Conservation (phyloP, 2,329 filamentous ascomycete genomes). For the Fonsecaea nubica region DNA sequence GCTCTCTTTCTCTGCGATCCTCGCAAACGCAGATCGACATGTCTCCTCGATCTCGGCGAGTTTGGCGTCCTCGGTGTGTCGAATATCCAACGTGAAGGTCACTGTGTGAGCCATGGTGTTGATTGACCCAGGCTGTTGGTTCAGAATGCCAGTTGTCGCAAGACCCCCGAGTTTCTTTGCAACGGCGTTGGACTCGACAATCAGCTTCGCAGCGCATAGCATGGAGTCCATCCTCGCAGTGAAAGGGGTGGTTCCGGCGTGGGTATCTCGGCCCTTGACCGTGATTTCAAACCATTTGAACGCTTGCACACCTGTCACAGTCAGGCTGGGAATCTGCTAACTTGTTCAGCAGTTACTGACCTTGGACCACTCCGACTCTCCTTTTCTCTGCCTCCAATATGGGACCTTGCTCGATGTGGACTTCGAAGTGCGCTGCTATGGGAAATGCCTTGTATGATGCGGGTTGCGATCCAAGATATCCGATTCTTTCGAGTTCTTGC, state of each 20-base stretch:
- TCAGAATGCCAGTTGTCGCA: conserved; percentile 74
- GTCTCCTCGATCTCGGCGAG: conserved; percentile 38
- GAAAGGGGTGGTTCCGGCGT: conserved; percentile 78
- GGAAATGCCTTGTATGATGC: conserved; percentile 66
- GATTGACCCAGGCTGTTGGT: conserved; percentile 69
- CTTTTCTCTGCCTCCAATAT: conserved; percentile 71
- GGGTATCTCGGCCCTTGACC: conserved; percentile 70
- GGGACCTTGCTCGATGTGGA: conserved; percentile 86
- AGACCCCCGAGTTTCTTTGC: conserved; percentile 68
- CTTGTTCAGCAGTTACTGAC: not conserved
- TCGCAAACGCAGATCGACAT: conserved; percentile 35
- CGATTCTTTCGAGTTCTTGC: conserved; percentile 73
- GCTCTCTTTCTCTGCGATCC: conserved; percentile 39
- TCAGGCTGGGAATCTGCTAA: not conserved
- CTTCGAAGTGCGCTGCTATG: conserved; percentile 79
- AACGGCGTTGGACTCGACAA: conserved; percentile 69
- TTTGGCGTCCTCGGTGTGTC: conserved; percentile 35
- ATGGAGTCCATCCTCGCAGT: conserved; percentile 71
- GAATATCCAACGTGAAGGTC: conserved; percentile 39
- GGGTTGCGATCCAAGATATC: conserved; percentile 67
- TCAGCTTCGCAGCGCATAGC: conserved; percentile 71
- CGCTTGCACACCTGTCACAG: conserved; percentile 65
- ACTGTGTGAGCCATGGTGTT: conserved; percentile 60
- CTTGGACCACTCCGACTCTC: conserved; percentile 73
- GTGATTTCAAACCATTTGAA: conserved; percentile 76